Base-by-base conservation (phyloP, 2,329 filamentous ascomycete species). In the Cryphonectria carpinicola region DNA sequence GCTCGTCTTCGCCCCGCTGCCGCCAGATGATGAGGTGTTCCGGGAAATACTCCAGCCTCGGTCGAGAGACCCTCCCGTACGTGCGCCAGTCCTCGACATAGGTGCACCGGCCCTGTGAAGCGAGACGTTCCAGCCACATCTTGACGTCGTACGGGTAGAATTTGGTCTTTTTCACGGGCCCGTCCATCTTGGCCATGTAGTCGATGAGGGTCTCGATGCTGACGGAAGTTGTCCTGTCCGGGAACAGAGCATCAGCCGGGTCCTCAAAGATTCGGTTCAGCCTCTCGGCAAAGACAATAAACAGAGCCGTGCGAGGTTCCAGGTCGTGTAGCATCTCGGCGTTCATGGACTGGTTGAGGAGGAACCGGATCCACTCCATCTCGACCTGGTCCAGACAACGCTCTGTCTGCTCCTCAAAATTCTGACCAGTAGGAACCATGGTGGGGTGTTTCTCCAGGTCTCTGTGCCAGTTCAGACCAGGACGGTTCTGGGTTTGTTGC, bases 261-360 rank as follows among this genome's bases (percentile, higher is more conserved):
- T 81, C 78, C 52, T 80, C 76, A 62, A 82, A 73, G 22, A 81
- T 65, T 64, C 74, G 74, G 73, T 78, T 74, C 63, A 82, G 72
- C 19, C 80, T 75, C 17, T 71, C 73, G 3, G 76, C 76, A 71
- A 82, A 82, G 28, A 77, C 74, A 19, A 74, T 74, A 68, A 78
- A 81, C 37, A 80, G 72, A 25, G 73, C 68, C 22, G 76, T 76
- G 61, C 76, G 75, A 13, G 75, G 73, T 37, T 72, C 71, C n/a
- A 74, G 72, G 54, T 71, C 68, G 58, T 61, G 43, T 35, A 75
- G 66, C 73, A 78, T 76, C n/a, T 52, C 66, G 32, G 70, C 67
- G 56, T 76, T 79, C 67, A 76, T 76, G 43, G 76, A 76, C 37
- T 75, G 73, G 25, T 74, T 75, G 28, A 77, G 75, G 28, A 82